phyloP scores from a whole-genome alignment of 108 stramenopile species.

The Chaetoceros muelleri region DNA sequence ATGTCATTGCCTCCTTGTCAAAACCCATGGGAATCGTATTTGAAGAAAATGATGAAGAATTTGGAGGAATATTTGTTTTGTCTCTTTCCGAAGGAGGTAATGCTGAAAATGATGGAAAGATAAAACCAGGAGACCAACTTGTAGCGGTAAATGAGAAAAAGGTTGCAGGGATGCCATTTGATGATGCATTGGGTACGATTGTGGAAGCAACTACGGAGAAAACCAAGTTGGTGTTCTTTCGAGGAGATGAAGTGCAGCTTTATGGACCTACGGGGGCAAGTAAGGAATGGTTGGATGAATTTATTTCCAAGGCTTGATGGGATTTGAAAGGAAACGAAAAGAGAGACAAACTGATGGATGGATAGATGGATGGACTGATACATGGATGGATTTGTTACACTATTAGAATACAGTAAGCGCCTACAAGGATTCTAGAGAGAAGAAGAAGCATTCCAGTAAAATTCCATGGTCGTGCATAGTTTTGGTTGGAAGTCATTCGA shows the following conservation, averaged over 20 bases:
- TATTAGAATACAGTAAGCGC: too few species aligned
- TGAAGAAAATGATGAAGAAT: slow-evolving; percentile 81
- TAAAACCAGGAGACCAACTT: slow-evolving; percentile 71
- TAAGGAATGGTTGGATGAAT: slow-evolving; percentile 70
- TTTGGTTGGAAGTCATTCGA: too few species aligned
- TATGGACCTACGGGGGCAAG: slow-evolving; percentile 80
- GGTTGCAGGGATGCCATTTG: slow-evolving; percentile 61
- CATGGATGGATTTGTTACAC: too few species aligned
- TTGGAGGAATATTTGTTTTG: slow-evolving; percentile 78
- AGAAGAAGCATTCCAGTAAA: too few species aligned
- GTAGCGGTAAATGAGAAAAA: slow-evolving; percentile 59
- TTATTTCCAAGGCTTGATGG: slow-evolving; percentile 45
- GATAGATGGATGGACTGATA: too few species aligned
- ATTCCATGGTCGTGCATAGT: too few species aligned
- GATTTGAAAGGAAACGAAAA: too few species aligned
- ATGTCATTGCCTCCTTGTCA: slow-evolving; percentile 42
- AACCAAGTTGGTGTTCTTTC: slow-evolving; percentile 55
- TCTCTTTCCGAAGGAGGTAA: slow-evolving; percentile 58
- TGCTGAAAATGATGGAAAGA: slow-evolving; percentile 37
- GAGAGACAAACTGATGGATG: too few species aligned
- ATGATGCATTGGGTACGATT: slow-evolving; percentile 71
- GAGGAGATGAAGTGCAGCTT: slow-evolving; percentile 68
- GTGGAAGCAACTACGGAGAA: slow-evolving; percentile 47
- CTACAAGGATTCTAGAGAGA: too few species aligned
- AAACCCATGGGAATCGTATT: slow-evolving; percentile 91